Percentiles rank a stretch among this genome's conserved stretches.
These are phyloP conservation scores for Piper longum DNA, from an alignment of 164 flowering plant genomes.

Conservation along the genomic window DNA sequence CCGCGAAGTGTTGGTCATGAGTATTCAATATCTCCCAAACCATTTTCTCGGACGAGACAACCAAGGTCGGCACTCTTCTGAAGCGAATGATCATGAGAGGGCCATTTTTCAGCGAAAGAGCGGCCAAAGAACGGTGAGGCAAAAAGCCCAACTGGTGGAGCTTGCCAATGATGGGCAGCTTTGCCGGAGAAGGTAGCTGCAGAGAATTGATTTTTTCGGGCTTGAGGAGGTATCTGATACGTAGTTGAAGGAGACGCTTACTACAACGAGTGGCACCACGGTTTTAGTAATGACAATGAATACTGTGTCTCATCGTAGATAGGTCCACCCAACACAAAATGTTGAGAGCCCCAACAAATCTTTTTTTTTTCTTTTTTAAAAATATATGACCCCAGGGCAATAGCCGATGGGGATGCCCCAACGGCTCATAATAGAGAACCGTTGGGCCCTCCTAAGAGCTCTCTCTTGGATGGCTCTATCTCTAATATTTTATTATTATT, in stretches of 20 bases:
- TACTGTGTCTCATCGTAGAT: too few species aligned
- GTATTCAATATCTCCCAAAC: constrained; percentile 3
- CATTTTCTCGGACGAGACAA: constrained; percentile 19
- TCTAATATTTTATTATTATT: too few species aligned
- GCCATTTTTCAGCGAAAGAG: constrained; percentile 16
- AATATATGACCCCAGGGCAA: too few species aligned
- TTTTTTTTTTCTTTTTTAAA: too few species aligned
- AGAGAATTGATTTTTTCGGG: neutral
- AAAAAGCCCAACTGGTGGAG: constrained; percentile 19
- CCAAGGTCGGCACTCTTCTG: constrained; percentile 15
- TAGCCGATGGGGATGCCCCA: too few species aligned
- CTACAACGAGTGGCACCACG: neutral
- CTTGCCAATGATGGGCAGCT: constrained; percentile 30
- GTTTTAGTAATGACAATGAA: too few species aligned
- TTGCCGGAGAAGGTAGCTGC: constrained; percentile 4
- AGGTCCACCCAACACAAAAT: too few species aligned
- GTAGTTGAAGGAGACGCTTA: neutral
- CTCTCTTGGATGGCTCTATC: too few species aligned
- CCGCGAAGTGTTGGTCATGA: constrained; percentile 5
- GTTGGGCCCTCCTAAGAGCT: too few species aligned
- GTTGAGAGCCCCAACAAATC: too few species aligned
- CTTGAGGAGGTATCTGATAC: neutral
- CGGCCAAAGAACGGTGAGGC: constrained; percentile 19
- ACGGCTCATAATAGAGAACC: too few species aligned
- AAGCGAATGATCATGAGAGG: constrained; percentile 22